These are phyloP conservation scores for Lyophyllum shimeji DNA, from an alignment of 768 basidiomycete genomes.

Conservation along the genomic window DNA sequence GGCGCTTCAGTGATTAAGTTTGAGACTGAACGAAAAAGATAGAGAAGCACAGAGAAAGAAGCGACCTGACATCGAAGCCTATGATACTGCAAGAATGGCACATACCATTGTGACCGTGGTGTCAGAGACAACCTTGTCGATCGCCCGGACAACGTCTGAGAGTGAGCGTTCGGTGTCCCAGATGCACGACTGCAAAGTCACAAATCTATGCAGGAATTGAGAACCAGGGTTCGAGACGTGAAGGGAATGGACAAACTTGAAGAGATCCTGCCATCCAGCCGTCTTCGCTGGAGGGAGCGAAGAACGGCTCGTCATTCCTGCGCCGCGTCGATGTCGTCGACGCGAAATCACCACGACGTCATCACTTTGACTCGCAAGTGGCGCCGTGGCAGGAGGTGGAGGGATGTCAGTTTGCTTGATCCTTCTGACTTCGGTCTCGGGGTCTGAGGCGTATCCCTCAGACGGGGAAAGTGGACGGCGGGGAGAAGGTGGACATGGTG, in stretches of 20 bases:
- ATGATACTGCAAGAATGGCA: slow-evolving; percentile 7
- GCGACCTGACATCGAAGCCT: slow-evolving; percentile 6
- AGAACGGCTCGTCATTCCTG: slow-evolving; percentile 11
- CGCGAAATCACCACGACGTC: slow-evolving; percentile 25
- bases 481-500: slow-evolving; percentile 30
- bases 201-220: slow-evolving; percentile 39
- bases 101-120: slow-evolving; percentile 41
- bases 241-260: slow-evolving; percentile 50
- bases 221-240: slow-evolving; percentile 3
- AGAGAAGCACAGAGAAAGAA: slow-evolving; percentile 2
- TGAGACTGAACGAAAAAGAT: slow-evolving; percentile 20
- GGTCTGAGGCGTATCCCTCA: slow-evolving; percentile 69
- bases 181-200: slow-evolving; percentile 51
- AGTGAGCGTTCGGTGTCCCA: slow-evolving; percentile 51
- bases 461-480: slow-evolving; percentile 56
- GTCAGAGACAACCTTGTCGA: slow-evolving; percentile 46
- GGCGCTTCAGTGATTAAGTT: slow-evolving; percentile 46
- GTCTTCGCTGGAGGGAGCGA: slow-evolving; percentile 35
- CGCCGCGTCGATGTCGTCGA: slow-evolving; percentile 31
- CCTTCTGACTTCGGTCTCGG: slow-evolving; percentile 54
- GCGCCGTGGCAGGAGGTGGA: slow-evolving; percentile 4
- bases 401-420: slow-evolving; percentile 30
- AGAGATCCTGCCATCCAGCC: slow-evolving; percentile 65
- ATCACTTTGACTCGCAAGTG: slow-evolving; percentile 7
- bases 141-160: slow-evolving; percentile 43